Evolutionary conservation across 2,329 filamentous ascomycete species (phyloP), one percentile per base, ranked within the genome.

Genomic region (Aspergillus awamori): DNA sequence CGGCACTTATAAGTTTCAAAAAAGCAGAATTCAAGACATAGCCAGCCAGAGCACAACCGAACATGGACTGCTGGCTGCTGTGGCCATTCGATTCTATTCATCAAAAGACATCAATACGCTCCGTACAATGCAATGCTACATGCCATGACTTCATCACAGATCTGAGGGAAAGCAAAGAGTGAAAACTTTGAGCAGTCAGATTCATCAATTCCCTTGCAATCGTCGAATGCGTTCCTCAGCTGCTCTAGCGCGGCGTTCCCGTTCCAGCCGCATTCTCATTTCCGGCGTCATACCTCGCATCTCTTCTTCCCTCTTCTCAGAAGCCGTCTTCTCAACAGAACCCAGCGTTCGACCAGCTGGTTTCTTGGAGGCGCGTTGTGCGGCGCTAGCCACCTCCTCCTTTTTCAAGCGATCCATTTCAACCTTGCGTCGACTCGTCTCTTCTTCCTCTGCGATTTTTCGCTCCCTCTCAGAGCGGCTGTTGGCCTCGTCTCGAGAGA

Each of bases 221-320:
- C 84, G 83, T 77, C 84, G 87, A 62, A 97, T 83, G 72, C 94
- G 87, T 80, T 94, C 93, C 78, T 98, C 95, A 0, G 93, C 94
- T 8, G 95, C 95, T 69, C 94, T 87, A 4, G 95, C 95, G 71
- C 94, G 89, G 69, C 93, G 83, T 79, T 99, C 95, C 68, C 95
- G 83, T 76, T 98, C 95, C 57, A 98, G 77, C 73, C 86, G 87
- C 85, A 88, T 86, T 74, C 88, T 86, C 86, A 95, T 93, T 79
- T 98, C 94, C 0, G 92, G 88, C 45, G 91, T 96, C 80, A 98
- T 82, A 0, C 94, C 93, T 65, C 92, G 86, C 53, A 85, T 85
- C 76, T 97, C 93, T 72, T 96, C 92, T 72, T 94, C 90, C 65
- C 93, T 85, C 72, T 85, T 87, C 74, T 97, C 92, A 69, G 93